phyloP scores from a whole-genome alignment of 257 asterid species.

The Penstemon barbatus region DNA sequence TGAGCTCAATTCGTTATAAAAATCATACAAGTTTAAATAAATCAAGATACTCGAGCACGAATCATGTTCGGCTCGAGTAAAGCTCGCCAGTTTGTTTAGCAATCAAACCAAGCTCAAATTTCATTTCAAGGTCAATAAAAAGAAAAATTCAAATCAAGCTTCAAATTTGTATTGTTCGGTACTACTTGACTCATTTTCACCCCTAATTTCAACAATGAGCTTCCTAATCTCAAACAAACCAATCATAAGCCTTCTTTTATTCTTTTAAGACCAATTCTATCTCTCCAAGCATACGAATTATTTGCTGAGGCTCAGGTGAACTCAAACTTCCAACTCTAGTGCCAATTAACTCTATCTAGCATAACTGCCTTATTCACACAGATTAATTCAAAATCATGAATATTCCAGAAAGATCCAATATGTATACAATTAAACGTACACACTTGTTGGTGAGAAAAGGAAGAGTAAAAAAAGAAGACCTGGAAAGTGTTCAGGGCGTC shows the following conservation, averaged over 20 bases:
- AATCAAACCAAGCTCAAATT: no score
- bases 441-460: not conserved
- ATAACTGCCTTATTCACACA: not conserved
- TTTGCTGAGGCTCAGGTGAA: constrained; percentile 1
- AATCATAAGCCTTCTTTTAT: not conserved
- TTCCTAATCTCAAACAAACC: not conserved
- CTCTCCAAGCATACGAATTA: constrained; percentile 6
- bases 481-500: constrained; percentile 87
- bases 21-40: no score
- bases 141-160: no score
- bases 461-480: constrained; percentile 39
- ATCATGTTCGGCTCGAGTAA: no score
- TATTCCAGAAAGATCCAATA: constrained; percentile 7
- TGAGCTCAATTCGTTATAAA: no score
- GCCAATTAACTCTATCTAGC: constrained; percentile 9
- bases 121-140: no score
- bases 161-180: no score
- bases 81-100: no score
- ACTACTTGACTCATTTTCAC: no score
- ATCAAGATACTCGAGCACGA: no score
- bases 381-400: constrained; percentile 5
- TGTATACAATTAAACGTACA: not conserved
- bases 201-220: no score
- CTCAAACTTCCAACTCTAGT: not conserved
- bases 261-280: not conserved